Conservation (phyloP, 441 rosid species). For the Jatropha podagrica region DNA sequence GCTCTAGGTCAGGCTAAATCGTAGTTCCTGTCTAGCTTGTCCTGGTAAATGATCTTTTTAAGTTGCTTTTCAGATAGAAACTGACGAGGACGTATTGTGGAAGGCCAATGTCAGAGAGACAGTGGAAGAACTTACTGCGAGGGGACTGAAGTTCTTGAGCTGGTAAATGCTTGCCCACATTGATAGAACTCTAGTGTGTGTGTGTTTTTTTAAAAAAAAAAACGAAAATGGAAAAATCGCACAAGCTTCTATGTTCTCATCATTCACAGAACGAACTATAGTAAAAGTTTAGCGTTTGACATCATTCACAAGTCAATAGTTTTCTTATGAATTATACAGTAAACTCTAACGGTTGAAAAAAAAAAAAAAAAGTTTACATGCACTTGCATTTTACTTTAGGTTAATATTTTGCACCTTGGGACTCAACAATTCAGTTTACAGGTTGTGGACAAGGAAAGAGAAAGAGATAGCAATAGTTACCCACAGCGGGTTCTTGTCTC, state of each 20-base stretch:
- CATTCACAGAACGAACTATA: neutral
- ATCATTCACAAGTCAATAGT: neutral
- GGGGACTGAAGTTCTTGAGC: conserved; percentile 77
- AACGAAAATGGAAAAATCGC: neutral
- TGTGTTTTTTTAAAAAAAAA: neutral
- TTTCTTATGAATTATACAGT: neutral
- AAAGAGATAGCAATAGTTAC: conserved; percentile 98
- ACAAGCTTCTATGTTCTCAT: neutral
- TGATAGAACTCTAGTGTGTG: neutral
- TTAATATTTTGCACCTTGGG: neutral
- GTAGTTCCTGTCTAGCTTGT: conserved; percentile 15
- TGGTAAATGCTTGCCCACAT: conserved; percentile 45
- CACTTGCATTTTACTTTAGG: neutral
- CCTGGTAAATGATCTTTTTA: conserved; percentile 26
- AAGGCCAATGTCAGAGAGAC: conserved; percentile 82
- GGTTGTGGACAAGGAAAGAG: conserved; percentile 97
- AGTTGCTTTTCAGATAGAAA: conserved; percentile 58
- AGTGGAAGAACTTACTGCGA: conserved; percentile 62
- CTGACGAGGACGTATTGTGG: conserved; percentile 73
- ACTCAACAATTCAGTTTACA: conserved; percentile 31
- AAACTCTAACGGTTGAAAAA: neutral
- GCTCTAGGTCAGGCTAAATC: conserved; percentile 14
- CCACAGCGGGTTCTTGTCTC: conserved; percentile 90
- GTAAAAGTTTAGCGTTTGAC: neutral
- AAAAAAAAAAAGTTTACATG: neutral